Percentiles rank a stretch among this genome's conserved stretches.
Conservation (phyloP, 148 eudicot species). For the Fagopyrum esculentum region DNA sequence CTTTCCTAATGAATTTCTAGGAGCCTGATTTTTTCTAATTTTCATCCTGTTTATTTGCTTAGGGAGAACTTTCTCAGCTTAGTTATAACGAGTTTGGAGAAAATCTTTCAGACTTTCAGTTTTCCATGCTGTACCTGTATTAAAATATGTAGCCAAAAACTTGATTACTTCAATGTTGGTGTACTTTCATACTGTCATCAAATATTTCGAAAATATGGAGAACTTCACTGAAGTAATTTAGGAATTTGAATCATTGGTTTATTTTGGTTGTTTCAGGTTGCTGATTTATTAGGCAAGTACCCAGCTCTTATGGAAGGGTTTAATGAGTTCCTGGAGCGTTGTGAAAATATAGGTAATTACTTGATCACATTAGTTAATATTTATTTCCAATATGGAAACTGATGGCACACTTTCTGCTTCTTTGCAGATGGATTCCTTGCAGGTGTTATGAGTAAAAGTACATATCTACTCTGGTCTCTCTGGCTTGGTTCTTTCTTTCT, state of each 20-base stretch:
- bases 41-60: not conserved
- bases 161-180: not conserved
- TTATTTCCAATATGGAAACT: not conserved
- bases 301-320: slow-evolving; percentile 97
- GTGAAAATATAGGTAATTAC: slow-evolving; percentile 70
- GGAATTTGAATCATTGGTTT: not conserved
- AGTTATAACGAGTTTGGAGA: not conserved
- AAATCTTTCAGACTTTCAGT: not conserved
- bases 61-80: not conserved
- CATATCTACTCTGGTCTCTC: slow-evolving; percentile 3
- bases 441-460: slow-evolving; percentile 89
- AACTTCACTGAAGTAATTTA: not conserved
- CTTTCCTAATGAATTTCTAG: not conserved
- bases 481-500: not conserved
- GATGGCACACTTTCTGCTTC: not conserved
- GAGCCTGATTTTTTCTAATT: not conserved
- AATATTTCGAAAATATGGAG: not conserved
- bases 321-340: slow-evolving; percentile 74
- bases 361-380: not conserved
- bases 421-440: slow-evolving; percentile 90
- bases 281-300: slow-evolving; percentile 77
- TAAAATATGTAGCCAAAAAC: not conserved
- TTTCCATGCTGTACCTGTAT: not conserved
- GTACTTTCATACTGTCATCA: not conserved
- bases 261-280: slow-evolving; percentile 41